phyloP scores from a whole-genome alignment of 1,284 basidiomycete species.

The Papiliotrema fonsecae region DNA sequence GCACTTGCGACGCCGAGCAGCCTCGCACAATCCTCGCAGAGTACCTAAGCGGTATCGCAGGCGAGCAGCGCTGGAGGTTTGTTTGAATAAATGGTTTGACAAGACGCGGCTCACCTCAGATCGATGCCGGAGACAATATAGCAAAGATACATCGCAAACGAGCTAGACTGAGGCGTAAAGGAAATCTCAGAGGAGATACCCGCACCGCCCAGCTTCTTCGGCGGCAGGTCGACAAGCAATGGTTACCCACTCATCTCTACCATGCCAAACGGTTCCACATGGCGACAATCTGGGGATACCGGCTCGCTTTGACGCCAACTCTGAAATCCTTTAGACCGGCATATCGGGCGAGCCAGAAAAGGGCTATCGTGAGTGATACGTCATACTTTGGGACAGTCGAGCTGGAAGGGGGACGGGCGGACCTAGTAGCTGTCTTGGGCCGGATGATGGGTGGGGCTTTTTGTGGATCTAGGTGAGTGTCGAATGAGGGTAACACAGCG shows the following conservation, averaged over 20 bases:
- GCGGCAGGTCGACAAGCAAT: slow-evolving; percentile 59
- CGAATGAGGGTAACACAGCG: not conserved
- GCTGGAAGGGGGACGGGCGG: slow-evolving; percentile 58
- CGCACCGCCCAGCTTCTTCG: slow-evolving; percentile 31
- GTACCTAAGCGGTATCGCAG: slow-evolving; percentile 75
- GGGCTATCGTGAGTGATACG: slow-evolving; percentile 77
- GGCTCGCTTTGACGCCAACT: slow-evolving; percentile 76
- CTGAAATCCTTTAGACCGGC: slow-evolving; percentile 86
- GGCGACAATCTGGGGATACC: slow-evolving; percentile 82
- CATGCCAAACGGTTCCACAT: slow-evolving; percentile 92
- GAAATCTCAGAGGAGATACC: slow-evolving; percentile 27
- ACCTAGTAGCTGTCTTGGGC: slow-evolving; percentile 57
- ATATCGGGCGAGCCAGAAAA: slow-evolving; percentile 75
- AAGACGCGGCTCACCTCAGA: slow-evolving; percentile 52
- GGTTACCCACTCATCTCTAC: slow-evolving; percentile 92
- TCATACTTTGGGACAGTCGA: slow-evolving; percentile 76
- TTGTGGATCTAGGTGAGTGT: slow-evolving; percentile 34
- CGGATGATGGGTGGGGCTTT: slow-evolving; percentile 28
- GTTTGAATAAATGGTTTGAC: slow-evolving; percentile 11
- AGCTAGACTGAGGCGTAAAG: slow-evolving; percentile 31
- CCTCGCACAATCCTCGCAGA: slow-evolving; percentile 83
- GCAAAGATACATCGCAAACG: slow-evolving; percentile 51
- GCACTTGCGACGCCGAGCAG: slow-evolving; percentile 79
- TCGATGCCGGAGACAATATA: slow-evolving; percentile 67
- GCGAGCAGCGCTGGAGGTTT: slow-evolving; percentile 74